A percentile compares a stretch with the other conserved stretches of the same genome.
Evolutionary conservation across 106 monocot genomes (phyloP).

Genomic region (Platanthera guangdongensis): DNA sequence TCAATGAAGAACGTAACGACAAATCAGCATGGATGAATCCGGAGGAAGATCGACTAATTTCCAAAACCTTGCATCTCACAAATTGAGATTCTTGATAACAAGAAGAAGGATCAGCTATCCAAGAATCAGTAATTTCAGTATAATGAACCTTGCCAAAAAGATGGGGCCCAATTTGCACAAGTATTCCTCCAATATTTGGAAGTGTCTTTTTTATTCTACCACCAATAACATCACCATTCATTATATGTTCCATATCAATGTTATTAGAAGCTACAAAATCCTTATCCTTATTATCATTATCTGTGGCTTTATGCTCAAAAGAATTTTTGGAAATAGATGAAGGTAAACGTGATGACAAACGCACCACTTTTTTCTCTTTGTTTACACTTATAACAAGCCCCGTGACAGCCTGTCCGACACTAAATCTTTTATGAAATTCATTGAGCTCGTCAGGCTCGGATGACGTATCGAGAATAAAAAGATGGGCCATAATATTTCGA

Average conservation of each 20-base stretch:
- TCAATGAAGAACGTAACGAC: conserved; percentile 50
- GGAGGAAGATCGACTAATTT: conserved; percentile 46
- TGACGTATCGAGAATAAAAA: conserved; percentile 81
- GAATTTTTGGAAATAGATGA: neutral
- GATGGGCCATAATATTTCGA: conserved; percentile 31
- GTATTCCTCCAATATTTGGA: conserved; percentile 79
- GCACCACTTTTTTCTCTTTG: conserved; percentile 52
- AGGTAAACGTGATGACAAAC: conserved; percentile 20
- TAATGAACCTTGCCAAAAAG: conserved; percentile 79
- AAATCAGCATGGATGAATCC: conserved; percentile 74
- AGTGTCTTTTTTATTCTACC: conserved; percentile 74
- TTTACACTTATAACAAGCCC: conserved; percentile 49
- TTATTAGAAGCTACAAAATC: conserved; percentile 9
- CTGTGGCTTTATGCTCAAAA: neutral
- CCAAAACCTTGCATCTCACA: conserved; percentile 80
- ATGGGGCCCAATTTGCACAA: conserved; percentile 91
- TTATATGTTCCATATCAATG: conserved; percentile 28
- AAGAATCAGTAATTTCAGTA: conserved; percentile 65
- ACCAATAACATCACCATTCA: conserved; percentile 55
- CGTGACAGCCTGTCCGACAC: conserved; percentile 47
- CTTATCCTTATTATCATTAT: conserved; percentile 11
- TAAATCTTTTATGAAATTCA: conserved; percentile 61
- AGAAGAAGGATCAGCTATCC: conserved; percentile 49
- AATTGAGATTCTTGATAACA: conserved; percentile 67
- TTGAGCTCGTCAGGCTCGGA: conserved; percentile 65